Percentiles rank a stretch among this genome's conserved stretches.
Evolutionary conservation across 2,329 filamentous ascomycete genomes (phyloP).

Genomic region (Penicillium glabrum): DNA sequence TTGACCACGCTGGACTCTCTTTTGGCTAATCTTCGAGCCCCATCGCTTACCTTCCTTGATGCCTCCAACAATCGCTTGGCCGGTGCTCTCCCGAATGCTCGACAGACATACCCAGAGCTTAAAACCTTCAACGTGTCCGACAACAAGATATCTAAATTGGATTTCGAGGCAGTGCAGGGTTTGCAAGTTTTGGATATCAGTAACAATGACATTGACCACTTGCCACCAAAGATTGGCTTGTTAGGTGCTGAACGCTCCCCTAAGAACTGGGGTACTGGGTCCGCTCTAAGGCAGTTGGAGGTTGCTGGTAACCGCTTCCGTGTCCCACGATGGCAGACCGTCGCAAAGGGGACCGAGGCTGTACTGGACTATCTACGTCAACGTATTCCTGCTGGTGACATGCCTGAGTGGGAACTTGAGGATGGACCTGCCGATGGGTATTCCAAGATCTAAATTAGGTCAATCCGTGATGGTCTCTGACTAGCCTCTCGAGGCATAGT

Average conservation of each 20-base stretch:
- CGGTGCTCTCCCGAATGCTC: conserved; percentile 64
- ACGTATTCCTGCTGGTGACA: conserved; percentile 60
- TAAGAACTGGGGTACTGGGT: conserved; percentile 40
- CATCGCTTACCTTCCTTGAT: conserved; percentile 73
- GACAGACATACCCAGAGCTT: conserved; percentile 67
- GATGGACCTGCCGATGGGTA: conserved; percentile 18
- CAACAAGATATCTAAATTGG: conserved; percentile 73
- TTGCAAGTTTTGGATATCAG: conserved; percentile 74
- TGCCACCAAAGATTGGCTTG: conserved; percentile 79
- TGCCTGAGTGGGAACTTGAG: conserved; percentile 38
- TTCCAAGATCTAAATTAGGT: neutral
- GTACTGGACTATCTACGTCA: conserved; percentile 78
- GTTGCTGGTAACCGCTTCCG: conserved; percentile 84
- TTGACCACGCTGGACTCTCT: conserved; percentile 70
- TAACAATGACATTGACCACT: conserved; percentile 80
- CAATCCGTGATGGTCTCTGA: conserved; percentile 7
- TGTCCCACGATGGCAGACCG: conserved; percentile 78
- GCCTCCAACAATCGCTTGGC: conserved; percentile 79
- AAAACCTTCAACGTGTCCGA: conserved; percentile 71
- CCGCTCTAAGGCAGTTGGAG: conserved; percentile 65
- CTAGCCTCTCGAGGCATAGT: neutral
- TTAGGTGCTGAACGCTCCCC: conserved; percentile 58
- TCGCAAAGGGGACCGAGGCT: conserved; percentile 85
- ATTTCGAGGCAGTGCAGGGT: conserved; percentile 71
- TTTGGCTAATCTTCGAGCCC: conserved; percentile 67